Evolutionary conservation across 345 rosid species (phyloP), one percentile per base, ranked within the genome.

Genomic region (Toxicodendron radicans): DNA sequence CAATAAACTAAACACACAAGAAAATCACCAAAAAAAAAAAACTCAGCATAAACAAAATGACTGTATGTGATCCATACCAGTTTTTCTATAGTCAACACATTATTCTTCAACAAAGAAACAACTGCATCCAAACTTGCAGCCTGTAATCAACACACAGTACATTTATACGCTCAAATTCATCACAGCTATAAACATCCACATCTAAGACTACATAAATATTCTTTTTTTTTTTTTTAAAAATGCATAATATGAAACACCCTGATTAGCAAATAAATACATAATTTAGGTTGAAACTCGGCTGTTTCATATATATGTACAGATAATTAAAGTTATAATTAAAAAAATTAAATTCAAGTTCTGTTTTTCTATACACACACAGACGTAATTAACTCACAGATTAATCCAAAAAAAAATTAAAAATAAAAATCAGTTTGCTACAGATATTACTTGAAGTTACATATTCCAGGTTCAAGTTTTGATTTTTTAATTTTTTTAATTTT

Each of bases 121-220:
- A 95, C 78, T 6, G 82, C 85, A 48, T 82, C 87, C 75, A 89
- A 76, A 75, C 91, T 85, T 38, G 87, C 88, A 80, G 84, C 94
- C 98, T 95, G 84, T 56, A 79, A 64, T 72, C 27, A 35, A 53
- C 61, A 51, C 35, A 21, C 3, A 35, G 3, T 46, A n/a, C 10
- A 60, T 8, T 48, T 51, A 51, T 13, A 51, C 54, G 16, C 18
- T 51, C 4, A 2, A 51, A 51, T 13, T 51, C 54, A 51, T 51
- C 54, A 51, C 1, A 51, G 54, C n/a, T 16, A 51, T 51, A 51
- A 17, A 16, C 18, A 16, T 51, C 5, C 6, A 51, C 54, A 51
- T 3, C 6, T 10, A 14, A 16, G 43, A 38, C 6, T 38, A 38
- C 41, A 38, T 38, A 38, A 38, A 38, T 7, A 7, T 38, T 7